Conservation (phyloP, 345 rosid species). For the Ceriops decandra region DNA sequence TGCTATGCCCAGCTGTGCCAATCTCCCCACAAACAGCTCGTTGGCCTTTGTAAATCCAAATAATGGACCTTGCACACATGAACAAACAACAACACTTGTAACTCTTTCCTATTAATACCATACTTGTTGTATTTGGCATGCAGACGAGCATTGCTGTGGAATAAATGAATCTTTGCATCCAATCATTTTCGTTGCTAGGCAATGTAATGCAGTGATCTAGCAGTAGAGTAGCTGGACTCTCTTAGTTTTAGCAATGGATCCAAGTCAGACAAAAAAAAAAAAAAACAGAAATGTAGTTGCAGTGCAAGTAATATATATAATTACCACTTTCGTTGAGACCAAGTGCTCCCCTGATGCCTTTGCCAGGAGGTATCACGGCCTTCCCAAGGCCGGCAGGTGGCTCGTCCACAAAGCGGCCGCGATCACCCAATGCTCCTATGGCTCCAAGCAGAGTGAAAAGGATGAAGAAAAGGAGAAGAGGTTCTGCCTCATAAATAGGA, state of each 20-base stretch:
- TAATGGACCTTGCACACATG: slow-evolving; percentile 59
- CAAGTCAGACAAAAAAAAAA: too few species aligned
- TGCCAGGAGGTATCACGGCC: slow-evolving; percentile 89
- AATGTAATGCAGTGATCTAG: too few species aligned
- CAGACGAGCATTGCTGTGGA: too few species aligned
- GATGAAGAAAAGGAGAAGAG: slow-evolving; percentile 91
- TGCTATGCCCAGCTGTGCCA: slow-evolving; percentile 93
- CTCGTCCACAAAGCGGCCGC: slow-evolving; percentile 84
- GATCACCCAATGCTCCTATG: slow-evolving; percentile 92
- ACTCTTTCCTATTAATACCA: too few species aligned
- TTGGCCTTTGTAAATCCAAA: slow-evolving; percentile 94
- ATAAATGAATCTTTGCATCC: too few species aligned
- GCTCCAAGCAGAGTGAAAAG: slow-evolving; percentile 92
- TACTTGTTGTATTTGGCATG: too few species aligned
- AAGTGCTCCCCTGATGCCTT: slow-evolving; percentile 53
- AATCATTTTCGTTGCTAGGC: too few species aligned
- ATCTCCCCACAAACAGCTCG: slow-evolving; percentile 86
- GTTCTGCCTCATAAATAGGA: slow-evolving; percentile 96
- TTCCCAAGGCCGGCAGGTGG: slow-evolving; percentile 61
- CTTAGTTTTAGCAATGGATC: too few species aligned
- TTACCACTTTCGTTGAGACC: slow-evolving; percentile 93
- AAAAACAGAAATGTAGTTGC: too few species aligned
- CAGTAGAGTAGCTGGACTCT: too few species aligned
- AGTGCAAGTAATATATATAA: not conserved
- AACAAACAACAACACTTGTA: too few species aligned